These are phyloP conservation scores for Phascolomyces articulosus DNA, from an alignment of 371 early-diverging fungal species.

Conservation along the genomic window DNA sequence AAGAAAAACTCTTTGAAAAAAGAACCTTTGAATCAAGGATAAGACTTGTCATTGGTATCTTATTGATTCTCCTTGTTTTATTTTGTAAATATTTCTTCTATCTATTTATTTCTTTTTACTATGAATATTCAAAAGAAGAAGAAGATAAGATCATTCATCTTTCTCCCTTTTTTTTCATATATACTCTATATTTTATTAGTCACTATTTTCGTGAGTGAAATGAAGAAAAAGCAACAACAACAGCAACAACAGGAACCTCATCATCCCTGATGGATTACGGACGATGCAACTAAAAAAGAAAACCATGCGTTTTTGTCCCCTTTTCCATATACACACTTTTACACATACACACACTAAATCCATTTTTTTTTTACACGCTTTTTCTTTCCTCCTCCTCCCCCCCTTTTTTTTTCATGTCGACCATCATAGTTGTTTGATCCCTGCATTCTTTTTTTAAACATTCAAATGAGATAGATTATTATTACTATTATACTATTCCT, in stretches of 20 bases:
- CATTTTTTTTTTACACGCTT: too few species aligned
- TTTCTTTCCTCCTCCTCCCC: background rate
- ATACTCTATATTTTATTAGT: background rate
- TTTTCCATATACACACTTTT: too few species aligned
- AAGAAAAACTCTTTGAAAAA: background rate
- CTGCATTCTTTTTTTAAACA: background rate
- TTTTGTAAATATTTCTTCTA: too few species aligned
- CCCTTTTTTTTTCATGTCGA: slow-evolving; percentile 1
- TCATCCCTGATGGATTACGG: slow-evolving; percentile 1
- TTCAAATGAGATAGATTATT: too few species aligned
- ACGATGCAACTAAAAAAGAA: slow-evolving; percentile 1
- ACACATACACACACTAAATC: too few species aligned
- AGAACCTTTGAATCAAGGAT: background rate
- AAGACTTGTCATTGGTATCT: background rate
- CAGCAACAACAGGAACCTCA: too few species aligned
- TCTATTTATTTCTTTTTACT: too few species aligned
- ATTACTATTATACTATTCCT: too few species aligned
- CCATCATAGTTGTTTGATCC: slow-evolving; percentile 15
- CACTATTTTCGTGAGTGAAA: slow-evolving; percentile 10
- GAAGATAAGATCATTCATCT: too few species aligned
- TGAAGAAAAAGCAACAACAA: too few species aligned
- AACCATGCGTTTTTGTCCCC: slow-evolving; percentile 3
- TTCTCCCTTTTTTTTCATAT: too few species aligned
- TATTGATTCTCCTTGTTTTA: slow-evolving; percentile 4
- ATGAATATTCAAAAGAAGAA: too few species aligned